phyloP scores from a whole-genome alignment of 2,329 filamentous ascomycete species.

The Colletotrichum camelliae region DNA sequence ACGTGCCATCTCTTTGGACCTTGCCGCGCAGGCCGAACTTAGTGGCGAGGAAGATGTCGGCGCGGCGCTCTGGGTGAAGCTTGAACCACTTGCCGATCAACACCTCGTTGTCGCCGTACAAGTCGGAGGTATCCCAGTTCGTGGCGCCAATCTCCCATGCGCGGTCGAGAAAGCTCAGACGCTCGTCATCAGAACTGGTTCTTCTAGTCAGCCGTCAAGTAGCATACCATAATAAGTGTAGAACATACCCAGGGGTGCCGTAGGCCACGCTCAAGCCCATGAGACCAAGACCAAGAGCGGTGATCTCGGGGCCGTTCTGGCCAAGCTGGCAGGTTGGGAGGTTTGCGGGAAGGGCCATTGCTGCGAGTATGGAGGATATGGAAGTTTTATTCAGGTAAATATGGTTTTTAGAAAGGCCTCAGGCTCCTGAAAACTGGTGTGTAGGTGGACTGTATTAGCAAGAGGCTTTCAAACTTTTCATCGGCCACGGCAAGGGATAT shows the following conservation, averaged over 20 bases:
- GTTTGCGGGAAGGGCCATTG: background rate
- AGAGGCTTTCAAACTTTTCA: background rate
- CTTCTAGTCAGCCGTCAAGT: background rate
- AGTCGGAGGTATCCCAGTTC: conserved; percentile 56
- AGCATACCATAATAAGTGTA: rapidly evolving
- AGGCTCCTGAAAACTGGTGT: background rate
- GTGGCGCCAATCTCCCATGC: conserved; percentile 54
- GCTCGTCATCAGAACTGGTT: conserved; percentile 52
- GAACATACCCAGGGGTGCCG: conserved; percentile 27
- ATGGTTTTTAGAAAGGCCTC: background rate
- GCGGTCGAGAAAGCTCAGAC: conserved; percentile 55
- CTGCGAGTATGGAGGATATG: rapidly evolving
- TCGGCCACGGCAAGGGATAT: background rate
- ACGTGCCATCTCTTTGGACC: conserved; percentile 3
- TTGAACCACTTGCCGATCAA: conserved; percentile 57
- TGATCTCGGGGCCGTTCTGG: conserved; percentile 55
- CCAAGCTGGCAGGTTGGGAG: conserved; percentile 51
- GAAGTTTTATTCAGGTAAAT: background rate
- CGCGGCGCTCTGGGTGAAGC: conserved; percentile 50
- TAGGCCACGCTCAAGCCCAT: conserved; percentile 53
- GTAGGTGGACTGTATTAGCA: background rate
- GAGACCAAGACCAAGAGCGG: conserved; percentile 55
- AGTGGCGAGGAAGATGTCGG: conserved; percentile 54
- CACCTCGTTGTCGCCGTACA: conserved; percentile 53
- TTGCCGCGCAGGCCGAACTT: conserved; percentile 38